A percentile compares a stretch with the other conserved stretches of the same genome.
These are phyloP conservation scores for Elongisporangium undulatum DNA, from an alignment of 352 stramenopile genomes.

Conservation along the genomic window DNA sequence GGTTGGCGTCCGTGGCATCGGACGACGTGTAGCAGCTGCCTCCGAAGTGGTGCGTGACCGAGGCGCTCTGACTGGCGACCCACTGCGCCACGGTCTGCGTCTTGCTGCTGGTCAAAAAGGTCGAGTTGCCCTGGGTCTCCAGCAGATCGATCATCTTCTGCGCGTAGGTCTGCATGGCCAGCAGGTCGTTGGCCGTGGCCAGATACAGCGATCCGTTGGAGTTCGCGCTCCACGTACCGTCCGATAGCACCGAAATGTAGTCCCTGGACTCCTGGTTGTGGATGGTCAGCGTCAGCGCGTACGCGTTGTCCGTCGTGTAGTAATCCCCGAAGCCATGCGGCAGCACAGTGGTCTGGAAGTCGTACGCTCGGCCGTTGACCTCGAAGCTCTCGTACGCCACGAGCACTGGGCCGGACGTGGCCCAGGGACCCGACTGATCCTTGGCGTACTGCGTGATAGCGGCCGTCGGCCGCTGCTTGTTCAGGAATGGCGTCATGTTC, in stretches of 20 bases:
- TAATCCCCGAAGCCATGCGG: constrained; percentile 19
- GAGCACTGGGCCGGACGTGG: constrained; percentile 17
- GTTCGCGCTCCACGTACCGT: constrained; percentile 3
- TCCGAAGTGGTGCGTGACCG: constrained; percentile 22
- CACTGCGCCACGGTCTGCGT: constrained; percentile 4
- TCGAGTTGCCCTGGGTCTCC: constrained; percentile 2
- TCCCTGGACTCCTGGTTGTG: constrained; percentile 21
- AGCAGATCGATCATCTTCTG: constrained; percentile 5
- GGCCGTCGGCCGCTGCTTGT: constrained; percentile 6
- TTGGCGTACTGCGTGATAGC: constrained; percentile 20
- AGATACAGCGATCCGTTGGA: constrained; percentile 8
- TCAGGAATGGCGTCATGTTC: constrained; percentile 14
- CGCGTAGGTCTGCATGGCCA: constrained; percentile 7
- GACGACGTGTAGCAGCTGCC: constrained; percentile 26
- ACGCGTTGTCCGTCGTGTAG: constrained; percentile 14
- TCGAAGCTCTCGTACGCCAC: constrained; percentile 21
- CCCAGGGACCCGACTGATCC: constrained; percentile 16
- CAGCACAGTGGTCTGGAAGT: constrained; percentile 23
- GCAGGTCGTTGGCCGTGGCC: constrained; percentile 2
- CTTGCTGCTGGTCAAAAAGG: constrained; percentile 3
- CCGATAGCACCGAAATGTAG: constrained; percentile 8
- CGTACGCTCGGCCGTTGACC: constrained; percentile 16
- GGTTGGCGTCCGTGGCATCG: constrained; percentile 16
- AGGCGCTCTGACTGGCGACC: constrained; percentile 8
- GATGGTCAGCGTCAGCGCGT: constrained; percentile 18